Conservation (phyloP, 805 yeast species). For the Nakazawaea wyomingensis region DNA sequence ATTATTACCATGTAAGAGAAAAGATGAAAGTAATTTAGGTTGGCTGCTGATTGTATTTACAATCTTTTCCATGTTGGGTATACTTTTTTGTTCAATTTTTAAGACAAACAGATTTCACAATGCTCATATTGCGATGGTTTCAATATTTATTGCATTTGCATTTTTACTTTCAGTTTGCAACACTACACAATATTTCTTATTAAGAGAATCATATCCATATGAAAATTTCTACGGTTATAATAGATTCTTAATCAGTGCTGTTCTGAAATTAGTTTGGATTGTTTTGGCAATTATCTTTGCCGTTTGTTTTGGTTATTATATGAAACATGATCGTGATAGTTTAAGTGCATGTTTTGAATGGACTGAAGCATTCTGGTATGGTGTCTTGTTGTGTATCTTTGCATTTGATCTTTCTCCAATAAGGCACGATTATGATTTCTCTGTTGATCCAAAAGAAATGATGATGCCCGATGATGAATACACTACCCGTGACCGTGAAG, state of each 20-base stretch:
- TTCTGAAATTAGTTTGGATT: constrained; percentile 62
- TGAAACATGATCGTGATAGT: constrained; percentile 32
- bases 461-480: too few relatives aligned
- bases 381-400: constrained; percentile 57
- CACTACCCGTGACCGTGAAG: not conserved
- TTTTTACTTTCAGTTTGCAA: constrained; percentile 47
- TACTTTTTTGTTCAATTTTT: constrained; percentile 69
- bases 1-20: constrained; percentile 45
- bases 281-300: constrained; percentile 62
- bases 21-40: constrained; percentile 28
- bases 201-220: constrained; percentile 19
- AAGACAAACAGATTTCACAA: constrained; percentile 52
- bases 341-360: constrained; percentile 74
- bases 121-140: constrained; percentile 66
- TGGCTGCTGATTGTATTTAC: constrained; percentile 19
- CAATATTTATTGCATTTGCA: constrained; percentile 62
- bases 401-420: constrained; percentile 49
- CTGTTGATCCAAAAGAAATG: constrained; percentile 1
- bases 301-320: constrained; percentile 50
- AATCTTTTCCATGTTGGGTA: constrained; percentile 52
- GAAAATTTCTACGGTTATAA: constrained; percentile 1
- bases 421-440: constrained; percentile 1
- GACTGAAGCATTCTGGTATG: constrained; percentile 83
- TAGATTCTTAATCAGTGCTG: constrained; percentile 39
- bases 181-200: constrained; percentile 36